Conservation (phyloP, 2,329 filamentous ascomycete species). For the Monilinia vaccinii-corymbosi region DNA sequence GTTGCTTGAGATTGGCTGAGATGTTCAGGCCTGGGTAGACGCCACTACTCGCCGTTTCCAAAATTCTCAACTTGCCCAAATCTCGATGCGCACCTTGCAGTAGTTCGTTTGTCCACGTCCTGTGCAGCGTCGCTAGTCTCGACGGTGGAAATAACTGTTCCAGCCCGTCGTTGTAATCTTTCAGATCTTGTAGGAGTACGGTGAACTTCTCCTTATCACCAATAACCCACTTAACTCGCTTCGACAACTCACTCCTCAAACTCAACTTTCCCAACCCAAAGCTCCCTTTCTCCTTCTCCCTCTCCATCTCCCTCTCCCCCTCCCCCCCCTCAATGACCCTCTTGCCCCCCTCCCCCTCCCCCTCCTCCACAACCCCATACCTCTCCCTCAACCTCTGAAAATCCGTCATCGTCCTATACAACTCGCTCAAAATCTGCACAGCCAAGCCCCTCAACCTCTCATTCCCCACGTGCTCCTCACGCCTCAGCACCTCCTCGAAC, state of each 20-base stretch:
- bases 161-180: slow-evolving; percentile 41
- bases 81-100: slow-evolving; percentile 38
- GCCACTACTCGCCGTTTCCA: slow-evolving; percentile 35
- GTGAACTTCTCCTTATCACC: slow-evolving; percentile 39
- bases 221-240: slow-evolving; percentile 38
- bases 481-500: slow-evolving; percentile 35
- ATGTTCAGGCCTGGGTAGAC: slow-evolving; percentile 36
- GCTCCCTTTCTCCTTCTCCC: not conserved
- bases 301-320: slow-evolving; percentile 1
- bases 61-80: slow-evolving; percentile 34
- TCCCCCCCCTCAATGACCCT: slow-evolving; percentile 4
- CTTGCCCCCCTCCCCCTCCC: slow-evolving; percentile 7
- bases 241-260: slow-evolving; percentile 19
- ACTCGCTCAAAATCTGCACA: slow-evolving; percentile 35
- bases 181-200: slow-evolving; percentile 33
- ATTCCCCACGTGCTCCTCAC: slow-evolving; percentile 30
- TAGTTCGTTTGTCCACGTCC: slow-evolving; percentile 39
- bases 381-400: slow-evolving; percentile 34
- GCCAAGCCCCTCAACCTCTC: slow-evolving; percentile 32
- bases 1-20: slow-evolving; percentile 37
- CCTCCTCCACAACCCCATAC: slow-evolving; percentile 35
- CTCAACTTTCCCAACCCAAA: slow-evolving; percentile 8
- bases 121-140: slow-evolving; percentile 35
- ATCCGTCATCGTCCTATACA: slow-evolving; percentile 38
- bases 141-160: slow-evolving; percentile 38